Evolutionary conservation across 2,329 filamentous ascomycete species (phyloP).

Genomic region (Fusarium ramigenum): DNA sequence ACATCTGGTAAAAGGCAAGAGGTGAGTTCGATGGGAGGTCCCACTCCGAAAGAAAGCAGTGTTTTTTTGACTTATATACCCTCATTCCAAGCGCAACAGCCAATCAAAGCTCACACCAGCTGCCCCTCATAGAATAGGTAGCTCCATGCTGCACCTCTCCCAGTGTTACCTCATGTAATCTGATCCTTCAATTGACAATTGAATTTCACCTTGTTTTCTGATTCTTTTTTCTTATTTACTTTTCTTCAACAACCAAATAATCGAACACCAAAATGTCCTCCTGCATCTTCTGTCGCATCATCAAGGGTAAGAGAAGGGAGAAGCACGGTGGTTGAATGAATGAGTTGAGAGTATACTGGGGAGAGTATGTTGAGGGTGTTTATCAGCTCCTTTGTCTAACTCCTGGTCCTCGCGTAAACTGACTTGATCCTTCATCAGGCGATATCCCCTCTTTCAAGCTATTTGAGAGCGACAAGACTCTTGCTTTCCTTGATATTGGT

Average conservation of each 20-base stretch:
- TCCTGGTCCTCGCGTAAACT: background rate
- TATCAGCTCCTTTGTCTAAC: slow-evolving; percentile 3
- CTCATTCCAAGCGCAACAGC: accelerated
- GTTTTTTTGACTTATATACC: slow-evolving; percentile 38
- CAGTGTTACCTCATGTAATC: background rate
- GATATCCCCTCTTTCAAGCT: slow-evolving; percentile 98
- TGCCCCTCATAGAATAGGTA: background rate
- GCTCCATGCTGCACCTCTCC: background rate
- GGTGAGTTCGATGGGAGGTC: slow-evolving; percentile 78
- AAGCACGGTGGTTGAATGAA: background rate
- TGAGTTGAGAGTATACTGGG: background rate
- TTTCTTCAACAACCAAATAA: background rate
- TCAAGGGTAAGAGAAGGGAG: slow-evolving; percentile 72
- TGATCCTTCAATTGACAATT: background rate
- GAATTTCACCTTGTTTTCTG: background rate
- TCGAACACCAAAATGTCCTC: slow-evolving; percentile 44
- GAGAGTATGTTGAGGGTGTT: slow-evolving; percentile 31
- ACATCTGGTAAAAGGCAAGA: slow-evolving; percentile 86
- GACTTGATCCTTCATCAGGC: slow-evolving; percentile 60
- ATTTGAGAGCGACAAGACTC: slow-evolving; percentile 90
- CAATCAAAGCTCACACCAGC: background rate
- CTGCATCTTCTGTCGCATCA: slow-evolving; percentile 98
- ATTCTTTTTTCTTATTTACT: background rate
- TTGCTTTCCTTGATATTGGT: slow-evolving; percentile 96
- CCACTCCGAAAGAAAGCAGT: slow-evolving; percentile 61